These are phyloP conservation scores for Penicillium digitatum DNA, from an alignment of 2,329 filamentous ascomycete genomes.

Conservation along the genomic window DNA sequence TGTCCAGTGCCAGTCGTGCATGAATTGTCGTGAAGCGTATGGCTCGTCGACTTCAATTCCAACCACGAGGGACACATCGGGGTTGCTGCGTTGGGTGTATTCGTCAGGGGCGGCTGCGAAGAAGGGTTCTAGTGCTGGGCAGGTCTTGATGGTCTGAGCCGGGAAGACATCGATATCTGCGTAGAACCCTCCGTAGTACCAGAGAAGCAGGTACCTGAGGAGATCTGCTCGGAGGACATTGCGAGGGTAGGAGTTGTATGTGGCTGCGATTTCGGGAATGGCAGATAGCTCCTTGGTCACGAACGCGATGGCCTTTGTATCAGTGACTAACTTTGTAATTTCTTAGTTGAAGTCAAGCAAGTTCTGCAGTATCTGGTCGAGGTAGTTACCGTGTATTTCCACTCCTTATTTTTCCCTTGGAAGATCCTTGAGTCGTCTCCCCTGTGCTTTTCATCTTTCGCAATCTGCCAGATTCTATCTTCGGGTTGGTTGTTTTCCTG, in stretches of 20 bases:
- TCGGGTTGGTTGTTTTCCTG: not conserved
- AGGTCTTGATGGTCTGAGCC: constrained; percentile 26
- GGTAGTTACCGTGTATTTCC: not conserved
- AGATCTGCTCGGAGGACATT: constrained; percentile 49
- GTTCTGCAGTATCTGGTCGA: no score
- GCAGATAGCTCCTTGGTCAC: not conserved
- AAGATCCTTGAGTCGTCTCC: not conserved
- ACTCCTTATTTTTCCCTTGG: not conserved
- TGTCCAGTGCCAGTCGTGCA: constrained; percentile 35
- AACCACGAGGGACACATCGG: constrained; percentile 32
- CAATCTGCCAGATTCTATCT: constrained; percentile 4
- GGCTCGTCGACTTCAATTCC: constrained; percentile 37
- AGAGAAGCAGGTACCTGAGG: constrained; percentile 36
- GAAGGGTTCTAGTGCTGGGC: constrained; percentile 21
- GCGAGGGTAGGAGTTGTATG: not conserved
- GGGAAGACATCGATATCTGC: constrained; percentile 35
- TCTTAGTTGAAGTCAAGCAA: not conserved
- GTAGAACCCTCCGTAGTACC: constrained; percentile 37
- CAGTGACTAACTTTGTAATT: not conserved
- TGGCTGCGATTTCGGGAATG: not conserved
- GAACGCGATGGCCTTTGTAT: not conserved
- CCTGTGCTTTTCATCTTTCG: not conserved
- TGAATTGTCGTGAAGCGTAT: constrained; percentile 28
- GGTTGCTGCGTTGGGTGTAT: not conserved
- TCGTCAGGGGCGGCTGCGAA: constrained; percentile 3